Evolutionary conservation across 148 eudicot genomes (phyloP), one percentile per base, ranked within the genome.

Genomic region (Nyssa sinensis): DNA sequence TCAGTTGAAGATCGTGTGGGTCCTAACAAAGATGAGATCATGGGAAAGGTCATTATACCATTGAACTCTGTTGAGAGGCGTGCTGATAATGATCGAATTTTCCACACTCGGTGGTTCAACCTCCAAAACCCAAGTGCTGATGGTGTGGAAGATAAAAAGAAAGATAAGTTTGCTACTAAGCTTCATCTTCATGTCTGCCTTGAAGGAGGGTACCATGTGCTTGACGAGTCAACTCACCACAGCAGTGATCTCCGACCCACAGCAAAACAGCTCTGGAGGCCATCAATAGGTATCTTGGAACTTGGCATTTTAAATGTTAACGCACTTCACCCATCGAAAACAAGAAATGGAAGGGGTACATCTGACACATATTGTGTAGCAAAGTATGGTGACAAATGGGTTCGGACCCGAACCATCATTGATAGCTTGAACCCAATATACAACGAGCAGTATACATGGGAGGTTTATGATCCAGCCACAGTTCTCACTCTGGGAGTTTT

Each of bases 361-460:
- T 82, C 95, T 0, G 98, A 94, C 66, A 85, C 97, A 1, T 94
- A 85, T 67, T 94, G 98, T 59, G 98, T 91, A n/a, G 95, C 97
- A 0, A 94, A 90, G 76, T 94, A 94, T 34, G 87, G 91, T 17
- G 90, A 90, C 63, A 94, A 94, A 77, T 94, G 97, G 98, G 78
- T 90, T 30, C 77, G 98, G 31, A 94, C 97, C 17, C 69, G 98
- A 68, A 94, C 97, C 1, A 79, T 94, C 9, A 83, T 88, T 0
- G 93, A 91, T 74, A 90, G 84, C 81, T 70, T 87, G 25, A 89
- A 79, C 79, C 98, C 98, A 1, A 88, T 85, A 80, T 94, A 79
- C 72, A 94, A 94, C 10, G 97, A 94, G 78, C 98, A 94, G 60
- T 94, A 94, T 77, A 86, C 93, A 19, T 94, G 98, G 98, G 98